These are phyloP conservation scores for Gracilaria vermiculophylla DNA, from an alignment of 23 red algal species.

Conservation along the genomic window DNA sequence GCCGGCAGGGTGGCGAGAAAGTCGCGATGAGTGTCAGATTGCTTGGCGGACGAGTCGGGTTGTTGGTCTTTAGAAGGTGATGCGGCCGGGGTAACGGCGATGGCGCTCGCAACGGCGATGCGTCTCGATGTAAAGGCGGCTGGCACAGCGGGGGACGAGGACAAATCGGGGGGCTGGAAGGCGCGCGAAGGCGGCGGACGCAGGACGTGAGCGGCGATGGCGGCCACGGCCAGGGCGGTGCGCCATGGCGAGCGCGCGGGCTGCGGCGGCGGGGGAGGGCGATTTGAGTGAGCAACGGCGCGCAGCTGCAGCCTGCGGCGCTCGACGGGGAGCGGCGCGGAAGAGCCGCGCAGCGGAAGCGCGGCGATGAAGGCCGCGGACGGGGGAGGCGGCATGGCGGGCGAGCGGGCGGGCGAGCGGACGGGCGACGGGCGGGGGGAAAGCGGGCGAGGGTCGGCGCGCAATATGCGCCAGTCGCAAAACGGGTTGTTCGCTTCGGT, in stretches of 20 bases:
- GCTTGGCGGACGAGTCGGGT: neutral
- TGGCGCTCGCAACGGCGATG: neutral
- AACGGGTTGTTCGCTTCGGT: no score
- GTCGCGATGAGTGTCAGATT: neutral
- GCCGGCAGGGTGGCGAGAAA: neutral
- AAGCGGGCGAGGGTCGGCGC: neutral
- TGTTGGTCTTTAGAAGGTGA: neutral
- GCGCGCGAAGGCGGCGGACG: neutral
- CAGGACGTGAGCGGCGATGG: conserved; percentile 2
- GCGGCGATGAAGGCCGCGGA: neutral
- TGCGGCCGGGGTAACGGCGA: neutral
- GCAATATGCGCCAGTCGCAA: neutral
- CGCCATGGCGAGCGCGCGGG: neutral
- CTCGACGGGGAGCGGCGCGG: neutral
- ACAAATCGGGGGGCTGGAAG: neutral
- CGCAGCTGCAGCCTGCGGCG: neutral
- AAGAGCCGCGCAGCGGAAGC: neutral
- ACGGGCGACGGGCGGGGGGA: neutral
- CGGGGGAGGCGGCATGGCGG: neutral
- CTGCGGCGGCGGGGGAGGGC: neutral
- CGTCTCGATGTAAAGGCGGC: neutral
- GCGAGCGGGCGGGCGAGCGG: neutral
- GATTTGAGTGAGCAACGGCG: neutral
- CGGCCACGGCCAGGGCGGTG: neutral
- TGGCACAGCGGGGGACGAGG: neutral